Conservation (phyloP, 352 stramenopile species). For the Globisporangium viniferum region DNA sequence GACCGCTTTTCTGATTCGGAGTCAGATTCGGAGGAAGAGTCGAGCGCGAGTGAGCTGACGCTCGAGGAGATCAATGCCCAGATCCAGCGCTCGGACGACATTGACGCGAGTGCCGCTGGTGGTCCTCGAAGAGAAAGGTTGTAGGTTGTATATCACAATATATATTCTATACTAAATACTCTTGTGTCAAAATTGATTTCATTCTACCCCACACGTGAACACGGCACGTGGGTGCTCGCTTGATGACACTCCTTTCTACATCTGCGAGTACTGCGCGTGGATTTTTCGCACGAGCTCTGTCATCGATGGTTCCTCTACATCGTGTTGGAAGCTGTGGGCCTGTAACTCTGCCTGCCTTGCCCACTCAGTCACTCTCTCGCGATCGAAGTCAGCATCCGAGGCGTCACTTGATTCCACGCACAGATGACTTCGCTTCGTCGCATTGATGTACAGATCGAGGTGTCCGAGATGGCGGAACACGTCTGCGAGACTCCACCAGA, state of each 20-base stretch:
- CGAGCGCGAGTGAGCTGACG: conserved; percentile 8
- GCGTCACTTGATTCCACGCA: background rate
- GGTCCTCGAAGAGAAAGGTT: background rate
- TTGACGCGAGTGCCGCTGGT: background rate
- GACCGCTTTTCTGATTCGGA: background rate
- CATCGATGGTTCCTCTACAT: conserved; percentile 17
- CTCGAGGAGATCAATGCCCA: conserved; percentile 21
- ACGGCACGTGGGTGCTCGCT: too few species aligned
- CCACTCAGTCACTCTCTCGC: conserved; percentile 11
- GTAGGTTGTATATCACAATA: background rate
- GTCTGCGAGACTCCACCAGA: conserved; percentile 62
- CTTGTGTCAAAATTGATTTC: too few species aligned
- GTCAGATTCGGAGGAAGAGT: background rate
- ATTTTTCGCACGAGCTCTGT: conserved; percentile 31
- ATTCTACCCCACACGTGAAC: too few species aligned
- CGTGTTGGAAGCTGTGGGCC: conserved; percentile 10
- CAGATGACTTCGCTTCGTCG: conserved; percentile 24
- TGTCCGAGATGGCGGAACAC: conserved; percentile 56
- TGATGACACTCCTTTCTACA: background rate
- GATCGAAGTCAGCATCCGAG: background rate
- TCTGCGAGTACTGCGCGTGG: conserved; percentile 10
- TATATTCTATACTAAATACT: too few species aligned
- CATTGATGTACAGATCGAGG: conserved; percentile 50
- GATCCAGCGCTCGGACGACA: conserved; percentile 22
- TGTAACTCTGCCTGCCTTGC: conserved; percentile 14